Evolutionary conservation across 2,329 filamentous ascomycete species (phyloP).

Genomic region (Aspergillus thermomutatus): DNA sequence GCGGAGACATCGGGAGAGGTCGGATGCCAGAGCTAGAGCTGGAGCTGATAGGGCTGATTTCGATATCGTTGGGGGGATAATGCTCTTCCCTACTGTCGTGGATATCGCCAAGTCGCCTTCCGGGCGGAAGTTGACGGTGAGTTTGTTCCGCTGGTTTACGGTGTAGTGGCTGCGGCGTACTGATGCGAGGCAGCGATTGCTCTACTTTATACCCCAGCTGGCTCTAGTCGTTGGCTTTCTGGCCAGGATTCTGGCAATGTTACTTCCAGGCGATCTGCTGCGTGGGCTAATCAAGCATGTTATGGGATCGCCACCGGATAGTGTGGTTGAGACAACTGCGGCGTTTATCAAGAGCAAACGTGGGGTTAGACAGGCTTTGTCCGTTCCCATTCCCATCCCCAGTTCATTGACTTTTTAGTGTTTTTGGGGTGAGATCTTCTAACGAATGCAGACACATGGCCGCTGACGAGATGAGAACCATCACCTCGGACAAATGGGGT

Average conservation of each 20-base stretch:
- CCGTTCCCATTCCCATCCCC: constrained; percentile 18
- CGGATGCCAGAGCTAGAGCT: neutral
- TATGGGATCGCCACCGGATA: constrained; percentile 37
- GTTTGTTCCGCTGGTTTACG: constrained; percentile 1
- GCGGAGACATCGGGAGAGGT: constrained; percentile 49
- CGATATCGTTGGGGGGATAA: constrained; percentile 51
- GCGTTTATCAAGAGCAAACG: constrained; percentile 47
- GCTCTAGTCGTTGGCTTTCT: constrained; percentile 37
- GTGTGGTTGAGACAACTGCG: constrained; percentile 48
- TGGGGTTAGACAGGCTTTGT: constrained; percentile 55
- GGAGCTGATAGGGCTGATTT: constrained; percentile 18
- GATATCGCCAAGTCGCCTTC: constrained; percentile 63
- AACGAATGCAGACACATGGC: constrained; percentile 48
- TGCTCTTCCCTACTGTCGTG: constrained; percentile 73
- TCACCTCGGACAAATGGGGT: constrained; percentile 56
- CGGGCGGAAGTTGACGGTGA: constrained; percentile 51
- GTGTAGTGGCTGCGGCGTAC: neutral
- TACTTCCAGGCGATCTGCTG: constrained; percentile 42
- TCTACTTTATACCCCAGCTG: constrained; percentile 36
- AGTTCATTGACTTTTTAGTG: neutral
- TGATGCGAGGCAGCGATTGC: constrained; percentile 20
- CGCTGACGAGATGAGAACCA: constrained; percentile 55
- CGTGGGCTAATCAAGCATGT: constrained; percentile 40
- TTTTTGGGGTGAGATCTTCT: neutral
- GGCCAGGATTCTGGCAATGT: constrained; percentile 40